Base-by-base conservation (phyloP, 2,329 filamentous ascomycete species). In the Colletotrichum tofieldiae region DNA sequence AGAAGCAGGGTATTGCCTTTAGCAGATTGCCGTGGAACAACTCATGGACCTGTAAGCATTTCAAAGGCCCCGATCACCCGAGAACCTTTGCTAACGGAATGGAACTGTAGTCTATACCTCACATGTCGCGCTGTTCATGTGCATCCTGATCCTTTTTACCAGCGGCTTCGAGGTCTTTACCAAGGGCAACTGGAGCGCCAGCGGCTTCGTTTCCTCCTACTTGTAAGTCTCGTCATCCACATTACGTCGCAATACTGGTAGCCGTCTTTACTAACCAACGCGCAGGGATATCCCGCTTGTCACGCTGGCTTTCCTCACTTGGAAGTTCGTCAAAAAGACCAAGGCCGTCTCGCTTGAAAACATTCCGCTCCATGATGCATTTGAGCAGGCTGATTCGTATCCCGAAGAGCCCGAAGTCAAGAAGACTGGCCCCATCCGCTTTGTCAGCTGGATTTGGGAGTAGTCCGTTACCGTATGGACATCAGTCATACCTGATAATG, bases 121-220 rank as follows among this genome's bases (percentile, higher is more conserved):
- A 0, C 91, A 86, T 75, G 81, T 83, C 11, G 88, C 89, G 0
- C 83, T 95, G 6, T 78, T 85, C 72, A 88, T 91, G 84, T 89
- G 87, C 77, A 82, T 91, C 37, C 80, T 93, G 51, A 91, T 94
- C 72, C 82, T 95, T 4, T 84, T 94, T 51, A 94, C 93, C 5
- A 92, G 92, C 73, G 91, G 91, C 1, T 93, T 93, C 77, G 86
- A 87, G 49, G 88, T 90, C 5, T 93, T 93, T 78, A 91, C 89
- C 80, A 87, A 88, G 0, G 83, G 84, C 6, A 83, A 89, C n/a
- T 93, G 88, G 86, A 85, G 84, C n/a, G 84, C 85, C 0, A 84
- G 82, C 35, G 84, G 80, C 59, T 93, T 93, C 77, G 82, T 92
- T 18, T 91, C 90, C 0, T 86, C 89, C 0, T 93, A 93, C 75